Evolutionary conservation across 371 early-diverging fungal genomes (phyloP).

Genomic region (Rhizopus sp.): DNA sequence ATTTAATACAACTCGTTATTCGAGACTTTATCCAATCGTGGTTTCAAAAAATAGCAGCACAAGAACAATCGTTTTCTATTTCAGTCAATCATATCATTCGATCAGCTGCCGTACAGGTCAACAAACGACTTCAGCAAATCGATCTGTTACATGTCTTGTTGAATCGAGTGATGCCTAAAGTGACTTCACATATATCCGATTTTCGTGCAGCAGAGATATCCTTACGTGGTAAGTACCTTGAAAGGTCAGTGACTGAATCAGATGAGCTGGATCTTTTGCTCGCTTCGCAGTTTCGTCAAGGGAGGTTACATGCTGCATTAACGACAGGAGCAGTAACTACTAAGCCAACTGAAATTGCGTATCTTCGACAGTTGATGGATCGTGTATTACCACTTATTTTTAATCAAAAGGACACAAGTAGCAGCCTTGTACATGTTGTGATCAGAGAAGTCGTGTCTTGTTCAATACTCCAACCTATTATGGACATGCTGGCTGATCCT

Average conservation of each 20-base stretch:
- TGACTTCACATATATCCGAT: conserved; percentile 72
- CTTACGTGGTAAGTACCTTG: conserved; percentile 55
- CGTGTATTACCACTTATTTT: conserved; percentile 64
- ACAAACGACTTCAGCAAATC: conserved; percentile 47
- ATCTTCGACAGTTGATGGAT: conserved; percentile 70
- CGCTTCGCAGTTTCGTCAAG: conserved; percentile 61
- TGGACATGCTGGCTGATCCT: conserved; percentile 77
- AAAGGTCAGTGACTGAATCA: conserved; percentile 57
- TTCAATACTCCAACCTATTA: conserved; percentile 69
- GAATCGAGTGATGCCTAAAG: conserved; percentile 61
- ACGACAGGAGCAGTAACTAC: conserved; percentile 53
- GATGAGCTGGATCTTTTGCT: conserved; percentile 65
- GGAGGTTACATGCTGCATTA: conserved; percentile 64
- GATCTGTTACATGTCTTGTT: conserved; percentile 65
- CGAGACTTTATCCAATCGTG: conserved; percentile 63
- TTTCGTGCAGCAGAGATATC: conserved; percentile 67
- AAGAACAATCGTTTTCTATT: conserved; percentile 34
- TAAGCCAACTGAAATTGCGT: conserved; percentile 56
- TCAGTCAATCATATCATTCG: conserved; percentile 53
- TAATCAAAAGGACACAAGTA: conserved; percentile 54
- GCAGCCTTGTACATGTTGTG: conserved; percentile 60
- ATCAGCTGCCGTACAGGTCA: conserved; percentile 35
- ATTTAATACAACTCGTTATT: conserved; percentile 42
- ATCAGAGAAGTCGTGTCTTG: conserved; percentile 77
- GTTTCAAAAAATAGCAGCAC: conserved; percentile 53